Percentiles rank a stretch among this genome's conserved stretches.
phyloP scores from a whole-genome alignment of 169 alveolate species.

The Plasmodium knowlesi region DNA sequence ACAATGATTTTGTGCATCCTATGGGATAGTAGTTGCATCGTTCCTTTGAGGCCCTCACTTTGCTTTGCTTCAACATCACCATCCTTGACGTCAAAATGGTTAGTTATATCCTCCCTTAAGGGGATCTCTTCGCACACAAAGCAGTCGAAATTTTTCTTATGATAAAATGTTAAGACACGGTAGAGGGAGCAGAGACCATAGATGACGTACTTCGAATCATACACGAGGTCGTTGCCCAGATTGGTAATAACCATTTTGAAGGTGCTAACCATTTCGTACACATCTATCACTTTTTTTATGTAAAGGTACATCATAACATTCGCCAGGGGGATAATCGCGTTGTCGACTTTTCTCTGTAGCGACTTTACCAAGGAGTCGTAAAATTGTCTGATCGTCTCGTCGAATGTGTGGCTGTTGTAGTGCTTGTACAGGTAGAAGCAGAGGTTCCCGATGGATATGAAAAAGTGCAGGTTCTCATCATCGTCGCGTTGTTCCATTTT shows the following conservation, averaged over 20 bases:
- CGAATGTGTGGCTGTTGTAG: conserved; percentile 37
- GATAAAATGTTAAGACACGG: conserved; percentile 38
- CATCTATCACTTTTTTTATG: conserved; percentile 43
- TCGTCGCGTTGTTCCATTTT: background rate
- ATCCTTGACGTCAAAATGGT: background rate
- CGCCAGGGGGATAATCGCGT: conserved; percentile 11
- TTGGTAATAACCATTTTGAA: conserved; percentile 1
- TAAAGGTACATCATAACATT: conserved; percentile 66
- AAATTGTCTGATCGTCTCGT: conserved; percentile 12
- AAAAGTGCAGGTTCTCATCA: conserved; percentile 39
- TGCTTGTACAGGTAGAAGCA: conserved; percentile 63
- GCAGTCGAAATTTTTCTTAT: conserved; percentile 28
- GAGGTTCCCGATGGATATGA: conserved; percentile 47
- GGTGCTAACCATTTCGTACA: conserved; percentile 15
- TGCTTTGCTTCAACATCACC: background rate
- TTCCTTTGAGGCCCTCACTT: background rate
- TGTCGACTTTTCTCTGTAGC: background rate
- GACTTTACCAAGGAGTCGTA: conserved; percentile 7
- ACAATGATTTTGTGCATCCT: conserved; percentile 16
- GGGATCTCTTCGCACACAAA: conserved; percentile 27
- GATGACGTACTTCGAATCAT: conserved; percentile 56
- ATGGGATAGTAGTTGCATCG: background rate
- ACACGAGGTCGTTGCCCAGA: conserved; percentile 1
- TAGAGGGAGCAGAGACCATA: conserved; percentile 53
- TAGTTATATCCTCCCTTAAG: background rate